Evolutionary conservation across 495 filamentous ascomycete genomes (phyloP).

Genomic region (Elasticomyces elasticus): DNA sequence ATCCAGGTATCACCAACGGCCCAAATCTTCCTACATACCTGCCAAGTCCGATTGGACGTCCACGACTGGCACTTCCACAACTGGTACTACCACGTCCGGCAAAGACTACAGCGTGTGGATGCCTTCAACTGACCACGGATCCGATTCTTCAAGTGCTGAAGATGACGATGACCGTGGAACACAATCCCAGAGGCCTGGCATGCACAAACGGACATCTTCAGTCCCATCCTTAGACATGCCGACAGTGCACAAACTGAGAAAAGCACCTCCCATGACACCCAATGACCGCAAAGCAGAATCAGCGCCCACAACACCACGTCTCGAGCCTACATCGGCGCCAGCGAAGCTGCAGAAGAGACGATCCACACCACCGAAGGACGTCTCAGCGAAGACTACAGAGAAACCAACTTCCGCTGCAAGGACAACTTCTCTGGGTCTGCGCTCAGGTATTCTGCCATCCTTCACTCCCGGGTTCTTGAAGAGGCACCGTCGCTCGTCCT

Average conservation of each 20-base stretch:
- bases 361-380: slow-evolving; percentile 8
- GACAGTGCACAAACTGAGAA: slow-evolving; percentile 48
- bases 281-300: slow-evolving; percentile 12
- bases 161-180: slow-evolving; percentile 19
- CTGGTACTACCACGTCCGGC: not conserved
- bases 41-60: slow-evolving; percentile 11
- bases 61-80: not conserved
- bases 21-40: slow-evolving; percentile 6
- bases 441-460: slow-evolving; percentile 31
- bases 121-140: slow-evolving; percentile 27
- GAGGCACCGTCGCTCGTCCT: slow-evolving; percentile 61
- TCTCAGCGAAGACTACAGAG: not conserved
- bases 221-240: slow-evolving; percentile 49
- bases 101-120: slow-evolving; percentile 35
- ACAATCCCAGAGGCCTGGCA: slow-evolving; percentile 11
- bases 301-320: not conserved
- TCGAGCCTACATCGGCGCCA: slow-evolving; percentile 27
- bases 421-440: slow-evolving; percentile 33
- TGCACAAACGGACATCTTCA: slow-evolving; percentile 45
- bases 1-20: not conserved
- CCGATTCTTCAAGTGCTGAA: slow-evolving; percentile 20
- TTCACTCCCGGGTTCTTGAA: slow-evolving; percentile 30
- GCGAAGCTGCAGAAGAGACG: slow-evolving; percentile 30
- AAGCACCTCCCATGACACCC: slow-evolving; percentile 26
- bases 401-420: slow-evolving; percentile 25